Percentiles rank a stretch among this genome's conserved stretches.
Evolutionary conservation across 495 filamentous ascomycete species (phyloP).

Genomic region (Aspergillus cavernicola): DNA sequence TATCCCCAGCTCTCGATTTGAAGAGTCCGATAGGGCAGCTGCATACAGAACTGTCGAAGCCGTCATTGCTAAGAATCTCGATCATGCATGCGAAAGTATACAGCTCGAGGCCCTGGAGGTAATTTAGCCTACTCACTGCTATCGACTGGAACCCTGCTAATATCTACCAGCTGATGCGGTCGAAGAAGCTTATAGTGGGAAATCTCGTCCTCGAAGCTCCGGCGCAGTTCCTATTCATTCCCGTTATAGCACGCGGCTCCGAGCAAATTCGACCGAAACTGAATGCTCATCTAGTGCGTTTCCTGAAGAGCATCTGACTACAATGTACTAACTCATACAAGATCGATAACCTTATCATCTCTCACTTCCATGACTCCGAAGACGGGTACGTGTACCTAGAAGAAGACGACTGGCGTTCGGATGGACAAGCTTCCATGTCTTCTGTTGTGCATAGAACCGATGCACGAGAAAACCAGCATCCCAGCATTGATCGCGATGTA

Average conservation of each 20-base stretch:
- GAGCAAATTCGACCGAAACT: constrained; percentile 30
- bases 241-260: constrained; percentile 51
- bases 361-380: constrained; percentile 73
- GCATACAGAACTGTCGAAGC: constrained; percentile 63
- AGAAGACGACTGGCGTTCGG: constrained; percentile 48
- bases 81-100: constrained; percentile 63
- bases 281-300: constrained; percentile 46
- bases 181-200: constrained; percentile 69
- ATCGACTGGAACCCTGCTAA: too few species aligned
- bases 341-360: constrained; percentile 84
- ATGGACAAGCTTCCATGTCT: constrained; percentile 40
- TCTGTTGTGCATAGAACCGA: constrained; percentile 43
- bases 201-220: constrained; percentile 70
- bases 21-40: constrained; percentile 13
- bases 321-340: constrained; percentile 28
- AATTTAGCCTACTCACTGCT: too few species aligned
- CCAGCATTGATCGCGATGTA: constrained; percentile 26
- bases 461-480: constrained; percentile 8
- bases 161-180: constrained; percentile 66
- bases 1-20: constrained; percentile 23
- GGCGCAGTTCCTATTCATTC: constrained; percentile 75
- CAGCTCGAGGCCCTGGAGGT: constrained; percentile 85
- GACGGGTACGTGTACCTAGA: constrained; percentile 72
- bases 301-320: not conserved
- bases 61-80: constrained; percentile 75